Conservation (phyloP, 345 rosid species). For the Lepidium aucheri region DNA sequence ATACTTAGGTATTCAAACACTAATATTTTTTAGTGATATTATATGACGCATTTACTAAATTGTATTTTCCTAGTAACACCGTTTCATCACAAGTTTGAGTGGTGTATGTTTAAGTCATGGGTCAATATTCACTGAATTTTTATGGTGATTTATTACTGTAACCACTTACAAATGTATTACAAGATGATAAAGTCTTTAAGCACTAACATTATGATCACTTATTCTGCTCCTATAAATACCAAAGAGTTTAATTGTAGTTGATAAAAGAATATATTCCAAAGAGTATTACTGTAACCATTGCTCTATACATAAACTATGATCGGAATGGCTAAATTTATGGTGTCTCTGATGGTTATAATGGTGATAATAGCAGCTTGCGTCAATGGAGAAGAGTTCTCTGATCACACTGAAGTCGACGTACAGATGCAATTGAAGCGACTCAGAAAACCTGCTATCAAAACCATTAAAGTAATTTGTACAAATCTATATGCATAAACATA, state of each 20-base stretch:
- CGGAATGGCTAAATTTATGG: not conserved
- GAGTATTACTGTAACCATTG: no score
- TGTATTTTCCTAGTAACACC: not conserved
- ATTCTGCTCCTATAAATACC: not conserved
- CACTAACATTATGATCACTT: not conserved
- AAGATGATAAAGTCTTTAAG: not conserved
- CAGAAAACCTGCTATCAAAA: constrained; percentile 50
- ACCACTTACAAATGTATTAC: not conserved
- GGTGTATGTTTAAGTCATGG: not conserved
- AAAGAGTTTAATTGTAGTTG: not conserved
- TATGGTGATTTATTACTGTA: not conserved
- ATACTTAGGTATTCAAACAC: not conserved
- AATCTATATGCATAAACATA: not conserved
- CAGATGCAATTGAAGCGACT: constrained; percentile 40
- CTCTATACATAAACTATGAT: not conserved
- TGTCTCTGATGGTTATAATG: not conserved
- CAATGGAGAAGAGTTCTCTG: not conserved
- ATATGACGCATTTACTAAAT: not conserved
- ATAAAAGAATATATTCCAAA: not conserved
- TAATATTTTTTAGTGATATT: not conserved
- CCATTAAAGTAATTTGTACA: constrained; percentile 37
- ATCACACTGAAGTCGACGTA: constrained; percentile 18
- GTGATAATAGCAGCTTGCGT: not conserved
- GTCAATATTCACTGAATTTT: not conserved
- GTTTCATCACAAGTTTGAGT: not conserved